Percentiles rank a stretch among this genome's conserved stretches.
phyloP scores from a whole-genome alignment of 148 eudicot genomes.

The Rheum nobile region DNA sequence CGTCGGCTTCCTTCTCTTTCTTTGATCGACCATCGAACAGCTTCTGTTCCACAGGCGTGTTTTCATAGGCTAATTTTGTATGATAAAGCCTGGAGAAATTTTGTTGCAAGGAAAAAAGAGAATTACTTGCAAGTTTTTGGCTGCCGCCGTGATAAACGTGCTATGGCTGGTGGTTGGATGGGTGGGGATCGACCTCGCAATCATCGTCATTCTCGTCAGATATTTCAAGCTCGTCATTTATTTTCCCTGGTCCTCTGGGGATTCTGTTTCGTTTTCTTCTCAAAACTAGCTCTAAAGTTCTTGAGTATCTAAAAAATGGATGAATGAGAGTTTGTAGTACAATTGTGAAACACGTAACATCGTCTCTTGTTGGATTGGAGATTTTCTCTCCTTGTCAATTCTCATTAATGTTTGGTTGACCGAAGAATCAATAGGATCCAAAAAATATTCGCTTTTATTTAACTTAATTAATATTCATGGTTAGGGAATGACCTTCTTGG shows the following conservation, averaged over 20 bases:
- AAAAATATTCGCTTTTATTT: no score
- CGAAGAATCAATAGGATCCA: no score
- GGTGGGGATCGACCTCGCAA: neutral
- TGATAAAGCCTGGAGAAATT: neutral
- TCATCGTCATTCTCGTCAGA: neutral
- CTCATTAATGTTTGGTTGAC: neutral
- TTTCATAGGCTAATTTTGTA: neutral
- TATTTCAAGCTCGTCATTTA: neutral
- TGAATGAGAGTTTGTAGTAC: neutral
- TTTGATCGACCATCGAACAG: conserved; percentile 12
- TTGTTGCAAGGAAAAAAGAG: neutral
- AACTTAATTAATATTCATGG: no score
- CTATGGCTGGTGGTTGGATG: neutral
- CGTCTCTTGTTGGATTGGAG: neutral
- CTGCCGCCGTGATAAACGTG: neutral
- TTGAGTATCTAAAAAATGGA: neutral
- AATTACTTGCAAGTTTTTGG: neutral
- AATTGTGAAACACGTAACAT: neutral
- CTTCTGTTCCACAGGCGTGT: conserved; percentile 7
- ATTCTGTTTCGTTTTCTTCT: neutral
- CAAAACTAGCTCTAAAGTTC: neutral
- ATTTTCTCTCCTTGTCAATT: neutral
- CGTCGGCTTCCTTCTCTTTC: conserved; percentile 33
- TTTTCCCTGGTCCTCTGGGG: neutral
- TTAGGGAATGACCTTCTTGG: no score